A percentile compares a stretch with the other conserved stretches of the same genome.
Evolutionary conservation across 257 asterid species (phyloP).

Genomic region (Scutellaria galericulata): DNA sequence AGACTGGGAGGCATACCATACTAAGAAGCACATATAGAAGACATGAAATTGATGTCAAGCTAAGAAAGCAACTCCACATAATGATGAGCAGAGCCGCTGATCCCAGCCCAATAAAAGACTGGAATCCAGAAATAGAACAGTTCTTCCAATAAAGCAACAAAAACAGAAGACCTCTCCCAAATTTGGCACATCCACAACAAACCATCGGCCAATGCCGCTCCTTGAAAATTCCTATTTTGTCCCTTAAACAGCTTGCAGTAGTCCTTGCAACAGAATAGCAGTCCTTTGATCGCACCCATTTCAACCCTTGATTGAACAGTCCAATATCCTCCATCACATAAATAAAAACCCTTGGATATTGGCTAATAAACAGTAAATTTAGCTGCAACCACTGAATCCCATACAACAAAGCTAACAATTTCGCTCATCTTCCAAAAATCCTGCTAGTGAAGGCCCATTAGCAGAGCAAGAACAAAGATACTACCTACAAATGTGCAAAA

Average conservation of each 20-base stretch:
- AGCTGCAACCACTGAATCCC: conserved; percentile 33
- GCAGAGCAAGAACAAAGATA: conserved; percentile 33
- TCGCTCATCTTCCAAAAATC: conserved; percentile 30
- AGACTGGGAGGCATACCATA: conserved; percentile 68
- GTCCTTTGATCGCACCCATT: conserved; percentile 86
- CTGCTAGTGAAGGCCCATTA: conserved; percentile 36
- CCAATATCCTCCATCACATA: conserved; percentile 94
- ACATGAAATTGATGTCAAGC: conserved; percentile 92
- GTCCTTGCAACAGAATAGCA: conserved; percentile 70
- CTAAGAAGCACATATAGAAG: conserved; percentile 91
- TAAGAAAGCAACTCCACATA: conserved; percentile 98
- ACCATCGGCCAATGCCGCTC: conserved; percentile 97
- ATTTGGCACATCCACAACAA: conserved; percentile 74
- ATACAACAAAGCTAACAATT: conserved; percentile 15
- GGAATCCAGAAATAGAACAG: conserved; percentile 65
- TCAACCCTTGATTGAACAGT: conserved; percentile 85
- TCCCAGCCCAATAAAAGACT: conserved; percentile 78
- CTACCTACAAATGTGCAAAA: conserved; percentile 38
- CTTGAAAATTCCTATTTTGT: conserved; percentile 67
- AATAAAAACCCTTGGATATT: conserved; percentile 32
- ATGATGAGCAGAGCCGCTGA: conserved; percentile 88
- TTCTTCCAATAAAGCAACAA: conserved; percentile 77
- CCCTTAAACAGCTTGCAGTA: conserved; percentile 62
- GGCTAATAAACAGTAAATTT: conserved; percentile 34
- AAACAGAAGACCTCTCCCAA: conserved; percentile 59